Evolutionary conservation across 169 alveolate species (phyloP), one percentile per base, ranked within the genome.

Genomic region (Plasmodium inui): DNA sequence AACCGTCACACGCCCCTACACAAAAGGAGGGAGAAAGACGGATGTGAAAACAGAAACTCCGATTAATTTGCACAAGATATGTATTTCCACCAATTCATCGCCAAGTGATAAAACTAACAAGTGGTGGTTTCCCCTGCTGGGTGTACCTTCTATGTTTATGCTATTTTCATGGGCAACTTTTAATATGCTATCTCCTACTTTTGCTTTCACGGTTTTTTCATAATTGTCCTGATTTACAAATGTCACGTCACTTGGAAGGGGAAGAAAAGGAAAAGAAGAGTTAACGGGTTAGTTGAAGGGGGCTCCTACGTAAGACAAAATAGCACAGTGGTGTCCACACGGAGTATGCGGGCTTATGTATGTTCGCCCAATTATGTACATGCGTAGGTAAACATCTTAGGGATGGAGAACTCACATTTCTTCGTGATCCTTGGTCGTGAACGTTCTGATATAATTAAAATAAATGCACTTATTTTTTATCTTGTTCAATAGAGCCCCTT

Each of bases 1-100:
- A 96, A 44, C 98, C 99, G 82, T 98, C 99, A 84, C 99, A 99
- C 28, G 99, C 99, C 5, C 99, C 99, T 98, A 97, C 98, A 50
- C 95, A 86, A 14, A 41, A 46, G 76, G 30, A 19, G 3, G 32
- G 17, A 12, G 30, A 5, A 50, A 50, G 53, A 50, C 0, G 26
- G 70, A 41, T 39, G 70, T 14, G 28, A 73, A 61, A 53, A 41
- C 28, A 50, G 14, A 44, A 84, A 30, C 4, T 74, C 19, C 28
- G 39, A 28, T 8, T 55, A 55, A 44, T 34, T 12, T 12, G 37
- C 76, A 41, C 9, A 34, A 22, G 76, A 82, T 44, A 82, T 7
- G 34, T 22, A 67, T 46, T 32, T 8, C 22, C 61, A 50, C 22
- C 14, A 85, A 74, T 14, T 73, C 39, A n/a, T 28, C 61, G 5